Conservation (phyloP, 192 early-diverging fungal genomes). For the Jimgerdemannia lactiflua region DNA sequence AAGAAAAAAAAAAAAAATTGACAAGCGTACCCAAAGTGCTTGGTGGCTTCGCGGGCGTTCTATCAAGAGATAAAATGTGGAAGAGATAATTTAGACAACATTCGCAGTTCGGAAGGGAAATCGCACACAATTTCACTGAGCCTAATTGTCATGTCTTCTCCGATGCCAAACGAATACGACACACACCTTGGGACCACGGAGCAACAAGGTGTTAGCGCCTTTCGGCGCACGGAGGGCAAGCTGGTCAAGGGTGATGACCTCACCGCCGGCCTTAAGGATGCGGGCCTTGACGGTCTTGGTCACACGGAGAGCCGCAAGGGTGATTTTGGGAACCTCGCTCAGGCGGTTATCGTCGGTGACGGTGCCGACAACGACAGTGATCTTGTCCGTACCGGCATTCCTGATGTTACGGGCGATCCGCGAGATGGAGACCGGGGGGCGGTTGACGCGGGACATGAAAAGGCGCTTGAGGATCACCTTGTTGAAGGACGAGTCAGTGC, state of each 20-base stretch:
- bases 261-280: conserved; percentile 98
- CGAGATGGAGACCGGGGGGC: conserved; percentile 92
- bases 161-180: not conserved
- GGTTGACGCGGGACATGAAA: conserved; percentile 98
- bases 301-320: conserved; percentile 93
- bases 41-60: conserved; percentile 95
- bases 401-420: conserved; percentile 81
- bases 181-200: conserved; percentile 80
- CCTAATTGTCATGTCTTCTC: not conserved
- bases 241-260: conserved; percentile 98
- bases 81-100: not conserved
- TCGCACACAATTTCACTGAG: not conserved
- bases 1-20: too few relatives aligned
- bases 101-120: not conserved
- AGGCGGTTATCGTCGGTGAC: conserved; percentile 97
- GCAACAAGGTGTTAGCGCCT: conserved; percentile 91
- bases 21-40: conserved; percentile 85
- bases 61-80: not conserved
- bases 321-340: conserved; percentile 90
- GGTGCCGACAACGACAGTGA: conserved; percentile 93
- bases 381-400: conserved; percentile 70
- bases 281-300: conserved; percentile 96
- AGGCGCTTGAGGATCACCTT: conserved; percentile 98
- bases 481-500: conserved; percentile 99
- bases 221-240: conserved; percentile 97